These are phyloP conservation scores for Pythium aphanidermatum DNA, from an alignment of 352 stramenopile genomes.

Conservation along the genomic window DNA sequence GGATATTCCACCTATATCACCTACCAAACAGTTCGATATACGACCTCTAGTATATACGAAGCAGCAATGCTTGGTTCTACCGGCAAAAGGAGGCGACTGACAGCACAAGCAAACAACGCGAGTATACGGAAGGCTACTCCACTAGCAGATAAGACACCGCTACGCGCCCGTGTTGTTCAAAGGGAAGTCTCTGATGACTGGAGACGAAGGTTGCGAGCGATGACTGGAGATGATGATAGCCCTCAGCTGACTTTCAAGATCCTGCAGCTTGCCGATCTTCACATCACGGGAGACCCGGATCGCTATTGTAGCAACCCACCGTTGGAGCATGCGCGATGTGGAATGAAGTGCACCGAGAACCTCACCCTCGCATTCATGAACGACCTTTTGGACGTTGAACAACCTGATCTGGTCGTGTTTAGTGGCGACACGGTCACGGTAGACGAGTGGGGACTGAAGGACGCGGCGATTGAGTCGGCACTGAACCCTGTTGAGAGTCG, in stretches of 20 bases:
- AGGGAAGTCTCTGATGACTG: neutral
- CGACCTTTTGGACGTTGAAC: slow-evolving; percentile 35
- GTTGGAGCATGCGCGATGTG: slow-evolving; percentile 11
- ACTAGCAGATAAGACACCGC: neutral
- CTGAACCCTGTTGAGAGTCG: slow-evolving; percentile 29
- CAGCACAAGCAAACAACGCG: too few relatives aligned
- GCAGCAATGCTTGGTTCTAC: too few relatives aligned
- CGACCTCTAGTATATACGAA: too few relatives aligned
- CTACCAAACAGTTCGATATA: too few relatives aligned
- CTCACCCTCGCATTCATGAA: slow-evolving; percentile 39
- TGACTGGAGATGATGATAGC: neutral
- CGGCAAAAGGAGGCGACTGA: too few relatives aligned
- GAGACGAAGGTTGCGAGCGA: neutral
- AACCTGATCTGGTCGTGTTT: slow-evolving; percentile 52
- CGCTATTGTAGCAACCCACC: slow-evolving; percentile 16
- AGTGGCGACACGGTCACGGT: slow-evolving; percentile 44
- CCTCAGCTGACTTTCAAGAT: slow-evolving; percentile 41
- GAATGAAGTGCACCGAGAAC: slow-evolving; percentile 40
- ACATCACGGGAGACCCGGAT: slow-evolving; percentile 43
- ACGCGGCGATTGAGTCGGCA: slow-evolving; percentile 31
- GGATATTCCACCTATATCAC: neutral
- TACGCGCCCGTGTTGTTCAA: slow-evolving; percentile 3
- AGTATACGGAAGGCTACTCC: neutral
- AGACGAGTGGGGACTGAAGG: slow-evolving; percentile 13
- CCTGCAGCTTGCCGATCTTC: slow-evolving; percentile 48